Conservation (phyloP, 306 rosid species). For the Malus domestica region ASM211411v1 NC_041801.1:16976501-16977000, state of each 20-base stretch:
- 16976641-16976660: constrained; percentile 62
- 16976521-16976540: constrained; percentile 27
- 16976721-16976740: constrained; percentile 26
- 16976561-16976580: constrained; percentile 63
- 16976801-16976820: constrained; percentile 19
- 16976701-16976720: constrained; percentile 31
- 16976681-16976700: constrained; percentile 19
- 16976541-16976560: constrained; percentile 48
- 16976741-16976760: constrained; percentile 36
- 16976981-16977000: constrained; percentile 38
- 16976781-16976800: constrained; percentile 26
- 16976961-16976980: constrained; percentile 44
- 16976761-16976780: constrained; percentile 29
- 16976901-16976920: constrained; percentile 40
- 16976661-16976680: constrained; percentile 34
- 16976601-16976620: constrained; percentile 70
- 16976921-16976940: constrained; percentile 78
- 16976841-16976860: constrained; percentile 78
- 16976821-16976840: constrained; percentile 36
- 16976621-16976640: constrained; percentile 83
- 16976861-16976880: constrained; percentile 58
- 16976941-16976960: constrained; percentile 48
- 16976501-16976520: constrained; percentile 18
- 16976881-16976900: constrained; percentile 31
- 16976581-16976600: constrained; percentile 79